Evolutionary conservation across 2,329 filamentous ascomycete species (phyloP).

Genomic region (Fusarium brachygibbosum): DNA sequence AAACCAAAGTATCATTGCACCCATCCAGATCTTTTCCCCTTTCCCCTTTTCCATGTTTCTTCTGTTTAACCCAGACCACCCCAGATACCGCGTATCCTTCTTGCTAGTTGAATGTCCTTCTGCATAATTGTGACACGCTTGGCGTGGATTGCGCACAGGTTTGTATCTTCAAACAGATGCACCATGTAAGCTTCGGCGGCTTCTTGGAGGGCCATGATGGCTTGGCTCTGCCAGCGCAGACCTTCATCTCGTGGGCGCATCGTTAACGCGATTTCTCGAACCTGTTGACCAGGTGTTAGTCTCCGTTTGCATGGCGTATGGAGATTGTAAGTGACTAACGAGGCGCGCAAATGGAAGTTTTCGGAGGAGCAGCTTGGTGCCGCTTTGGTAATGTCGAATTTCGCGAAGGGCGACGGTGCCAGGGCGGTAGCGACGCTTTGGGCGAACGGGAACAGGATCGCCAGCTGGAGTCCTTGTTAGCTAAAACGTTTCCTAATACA

Average conservation of each 20-base stretch:
- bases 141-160: slow-evolving; percentile 95
- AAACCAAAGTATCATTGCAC: too few relatives aligned
- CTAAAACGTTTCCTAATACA: too few relatives aligned
- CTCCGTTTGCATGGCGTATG: too few relatives aligned
- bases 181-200: slow-evolving; percentile 96
- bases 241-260: slow-evolving; percentile 75
- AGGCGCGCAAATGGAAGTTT: slow-evolving; percentile 86
- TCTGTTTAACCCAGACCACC: slow-evolving; percentile 70
- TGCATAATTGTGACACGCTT: slow-evolving; percentile 98
- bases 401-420: slow-evolving; percentile 91
- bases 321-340: too few relatives aligned
- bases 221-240: slow-evolving; percentile 95
- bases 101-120: slow-evolving; percentile 95
- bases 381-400: slow-evolving; percentile 90
- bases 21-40: too few relatives aligned
- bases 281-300: too few relatives aligned
- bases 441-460: slow-evolving; percentile 75
- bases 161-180: slow-evolving; percentile 84
- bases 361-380: slow-evolving; percentile 85
- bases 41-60: too few relatives aligned
- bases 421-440: slow-evolving; percentile 76
- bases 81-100: slow-evolving; percentile 83
- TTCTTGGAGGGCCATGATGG: slow-evolving; percentile 93
- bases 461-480: slow-evolving; percentile 67
- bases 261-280: slow-evolving; percentile 77